These are phyloP conservation scores for Baorangia bicolor DNA, from an alignment of 768 basidiomycete genomes.

Conservation along the genomic window DNA sequence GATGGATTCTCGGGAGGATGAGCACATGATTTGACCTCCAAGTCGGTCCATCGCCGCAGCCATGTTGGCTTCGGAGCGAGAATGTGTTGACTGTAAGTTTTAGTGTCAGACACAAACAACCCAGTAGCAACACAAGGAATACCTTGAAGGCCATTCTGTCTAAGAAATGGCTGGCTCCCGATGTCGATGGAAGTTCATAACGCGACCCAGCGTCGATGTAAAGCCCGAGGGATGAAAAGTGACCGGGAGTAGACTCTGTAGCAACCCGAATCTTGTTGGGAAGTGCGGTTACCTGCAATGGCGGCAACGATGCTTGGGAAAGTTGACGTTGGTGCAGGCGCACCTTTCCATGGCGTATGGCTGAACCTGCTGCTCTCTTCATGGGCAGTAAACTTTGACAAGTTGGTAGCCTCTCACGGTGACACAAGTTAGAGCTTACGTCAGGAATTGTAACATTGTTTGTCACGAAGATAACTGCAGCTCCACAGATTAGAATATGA, in stretches of 20 bases:
- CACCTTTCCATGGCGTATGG: conserved; percentile 38
- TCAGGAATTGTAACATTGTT: not conserved
- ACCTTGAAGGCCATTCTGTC: conserved; percentile 99
- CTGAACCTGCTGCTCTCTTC: conserved; percentile 40
- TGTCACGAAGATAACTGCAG: too few species aligned
- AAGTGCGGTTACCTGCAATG: conserved; percentile 74
- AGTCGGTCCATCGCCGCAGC: conserved; percentile 74
- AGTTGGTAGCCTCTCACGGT: not conserved
- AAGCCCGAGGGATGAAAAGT: conserved; percentile 91
- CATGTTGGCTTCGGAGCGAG: conserved; percentile 76
- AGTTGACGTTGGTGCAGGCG: conserved; percentile 24
- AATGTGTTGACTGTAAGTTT: conserved; percentile 61
- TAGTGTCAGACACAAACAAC: conserved; percentile 1
- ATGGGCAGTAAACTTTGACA: conserved; percentile 25
- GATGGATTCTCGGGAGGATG: conserved; percentile 89
- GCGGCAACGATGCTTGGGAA: conserved; percentile 31
- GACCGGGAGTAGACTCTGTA: conserved; percentile 86
- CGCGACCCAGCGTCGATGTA: conserved; percentile 93
- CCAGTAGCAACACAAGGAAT: conserved; percentile 3
- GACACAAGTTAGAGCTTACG: not conserved
- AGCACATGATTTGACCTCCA: conserved; percentile 90
- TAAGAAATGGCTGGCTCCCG: conserved; percentile 88
- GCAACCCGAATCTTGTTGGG: conserved; percentile 92
- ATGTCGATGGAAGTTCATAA: conserved; percentile 71
- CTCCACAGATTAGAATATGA: not conserved